A percentile compares a stretch with the other conserved stretches of the same genome.
phyloP scores from a whole-genome alignment of 2,329 filamentous ascomycete genomes.

The Thielaviopsis populi region DNA sequence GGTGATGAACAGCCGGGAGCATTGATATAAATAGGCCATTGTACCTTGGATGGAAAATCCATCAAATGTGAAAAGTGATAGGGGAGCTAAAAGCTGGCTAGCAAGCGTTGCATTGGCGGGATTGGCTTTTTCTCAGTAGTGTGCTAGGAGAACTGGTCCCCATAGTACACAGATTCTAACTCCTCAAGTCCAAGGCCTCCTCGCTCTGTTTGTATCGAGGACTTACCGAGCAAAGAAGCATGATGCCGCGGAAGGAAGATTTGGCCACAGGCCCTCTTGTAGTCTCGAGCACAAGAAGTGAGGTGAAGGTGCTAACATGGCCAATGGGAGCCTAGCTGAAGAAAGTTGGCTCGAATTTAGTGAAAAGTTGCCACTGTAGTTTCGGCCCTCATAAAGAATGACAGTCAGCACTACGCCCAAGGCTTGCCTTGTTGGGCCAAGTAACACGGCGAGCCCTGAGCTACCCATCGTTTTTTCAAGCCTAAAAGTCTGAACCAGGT shows the following conservation, averaged over 20 bases:
- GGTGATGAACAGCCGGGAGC: background rate
- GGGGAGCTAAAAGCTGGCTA: background rate
- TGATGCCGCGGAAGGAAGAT: background rate
- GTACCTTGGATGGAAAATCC: background rate
- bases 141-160: background rate
- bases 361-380: background rate
- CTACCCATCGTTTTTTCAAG: background rate
- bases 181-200: background rate
- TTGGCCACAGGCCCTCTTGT: background rate
- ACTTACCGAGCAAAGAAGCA: background rate
- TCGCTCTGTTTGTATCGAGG: background rate
- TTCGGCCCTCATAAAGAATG: background rate
- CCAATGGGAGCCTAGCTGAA: background rate
- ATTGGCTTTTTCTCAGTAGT: background rate
- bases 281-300: background rate
- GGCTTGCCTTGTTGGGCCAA: background rate
- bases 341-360: background rate
- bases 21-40: background rate
- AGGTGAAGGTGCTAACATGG: background rate
- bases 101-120: background rate
- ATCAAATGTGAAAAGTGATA: too few species aligned
- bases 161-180: background rate
- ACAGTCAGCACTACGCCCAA: background rate
- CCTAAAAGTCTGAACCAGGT: background rate
- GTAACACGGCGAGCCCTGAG: background rate